Percentiles rank a stretch among this genome's conserved stretches.
These are phyloP conservation scores for Trichoderma citrinoviride DNA, from an alignment of 2,329 filamentous ascomycete genomes.

Conservation along the genomic window DNA sequence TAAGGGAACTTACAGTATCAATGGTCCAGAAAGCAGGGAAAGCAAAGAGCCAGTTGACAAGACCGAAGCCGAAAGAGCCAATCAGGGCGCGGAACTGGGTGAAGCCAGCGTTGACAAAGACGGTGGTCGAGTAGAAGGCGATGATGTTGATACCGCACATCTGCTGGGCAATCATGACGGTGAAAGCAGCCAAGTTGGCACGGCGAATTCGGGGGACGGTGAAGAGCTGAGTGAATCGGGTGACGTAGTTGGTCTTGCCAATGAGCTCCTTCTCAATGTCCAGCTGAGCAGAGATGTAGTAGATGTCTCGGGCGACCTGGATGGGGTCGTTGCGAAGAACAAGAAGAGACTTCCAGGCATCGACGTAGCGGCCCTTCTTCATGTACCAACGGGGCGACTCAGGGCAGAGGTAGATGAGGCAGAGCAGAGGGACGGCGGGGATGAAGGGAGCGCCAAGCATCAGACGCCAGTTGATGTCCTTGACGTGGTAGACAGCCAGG, in stretches of 20 bases:
- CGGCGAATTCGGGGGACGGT: constrained; percentile 65
- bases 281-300: constrained; percentile 50
- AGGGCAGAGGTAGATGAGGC: constrained; percentile 59
- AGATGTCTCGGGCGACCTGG: constrained; percentile 59
- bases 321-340: constrained; percentile 52
- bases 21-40: constrained; percentile 66
- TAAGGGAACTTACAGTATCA: constrained; percentile 46
- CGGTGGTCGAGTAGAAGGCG: constrained; percentile 68
- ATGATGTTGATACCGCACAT: constrained; percentile 70
- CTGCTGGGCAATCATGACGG: constrained; percentile 77
- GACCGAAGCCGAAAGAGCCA: constrained; percentile 47
- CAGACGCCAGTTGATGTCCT: constrained; percentile 38
- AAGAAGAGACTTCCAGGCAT: constrained; percentile 57
- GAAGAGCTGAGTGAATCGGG: constrained; percentile 59
- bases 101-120: constrained; percentile 58
- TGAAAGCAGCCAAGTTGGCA: constrained; percentile 72
- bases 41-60: constrained; percentile 65
- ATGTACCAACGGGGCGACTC: constrained; percentile 64
- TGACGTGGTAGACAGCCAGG: constrained; percentile 30
- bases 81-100: constrained; percentile 51
- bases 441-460: constrained; percentile 62
- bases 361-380: constrained; percentile 59
- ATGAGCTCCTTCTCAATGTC: constrained; percentile 41
- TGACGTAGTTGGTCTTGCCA: constrained; percentile 41
- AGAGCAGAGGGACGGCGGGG: constrained; percentile 51